Conservation (phyloP, 1,284 basidiomycete species). For the Tilletiaria anomala region DNA sequence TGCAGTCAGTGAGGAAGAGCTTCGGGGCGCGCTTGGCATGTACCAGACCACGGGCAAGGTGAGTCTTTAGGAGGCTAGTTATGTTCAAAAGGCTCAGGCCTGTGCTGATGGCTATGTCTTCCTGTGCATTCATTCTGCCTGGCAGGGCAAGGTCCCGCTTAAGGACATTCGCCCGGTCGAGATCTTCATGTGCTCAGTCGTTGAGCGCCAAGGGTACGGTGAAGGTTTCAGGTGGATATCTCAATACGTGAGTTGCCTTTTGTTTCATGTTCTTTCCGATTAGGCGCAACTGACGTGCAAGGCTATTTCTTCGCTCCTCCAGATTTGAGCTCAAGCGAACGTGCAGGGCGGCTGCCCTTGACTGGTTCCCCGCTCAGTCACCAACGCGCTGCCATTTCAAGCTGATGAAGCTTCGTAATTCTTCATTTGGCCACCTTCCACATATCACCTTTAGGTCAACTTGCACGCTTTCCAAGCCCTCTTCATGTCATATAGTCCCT, state of each 20-base stretch:
- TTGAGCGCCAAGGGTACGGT: slow-evolving; percentile 95
- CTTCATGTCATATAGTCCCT: too few species aligned
- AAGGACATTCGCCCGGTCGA: slow-evolving; percentile 96
- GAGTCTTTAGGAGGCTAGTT: not conserved
- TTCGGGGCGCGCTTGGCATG: slow-evolving; percentile 83
- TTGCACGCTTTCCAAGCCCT: too few species aligned
- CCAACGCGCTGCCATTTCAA: too few species aligned
- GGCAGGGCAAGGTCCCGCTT: slow-evolving; percentile 88
- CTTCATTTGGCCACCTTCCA: too few species aligned
- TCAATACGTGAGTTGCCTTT: slow-evolving; percentile 60
- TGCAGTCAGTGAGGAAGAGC: slow-evolving; percentile 92
- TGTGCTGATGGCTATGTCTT: not conserved
- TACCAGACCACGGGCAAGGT: slow-evolving; percentile 95
- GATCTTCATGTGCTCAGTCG: slow-evolving; percentile 99
- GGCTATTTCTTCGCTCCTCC: too few species aligned
- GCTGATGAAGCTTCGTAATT: too few species aligned
- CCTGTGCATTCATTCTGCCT: not conserved
- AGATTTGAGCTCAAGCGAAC: too few species aligned
- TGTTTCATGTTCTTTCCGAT: too few species aligned
- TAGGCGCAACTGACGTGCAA: too few species aligned
- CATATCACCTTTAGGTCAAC: too few species aligned
- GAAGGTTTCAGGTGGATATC: slow-evolving; percentile 99
- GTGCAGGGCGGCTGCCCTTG: too few species aligned
- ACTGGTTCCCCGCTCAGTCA: too few species aligned
- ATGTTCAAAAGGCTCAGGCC: not conserved